Base-by-base conservation (phyloP, 139 green algal species). In the Tetradesmus obliquus region DNA sequence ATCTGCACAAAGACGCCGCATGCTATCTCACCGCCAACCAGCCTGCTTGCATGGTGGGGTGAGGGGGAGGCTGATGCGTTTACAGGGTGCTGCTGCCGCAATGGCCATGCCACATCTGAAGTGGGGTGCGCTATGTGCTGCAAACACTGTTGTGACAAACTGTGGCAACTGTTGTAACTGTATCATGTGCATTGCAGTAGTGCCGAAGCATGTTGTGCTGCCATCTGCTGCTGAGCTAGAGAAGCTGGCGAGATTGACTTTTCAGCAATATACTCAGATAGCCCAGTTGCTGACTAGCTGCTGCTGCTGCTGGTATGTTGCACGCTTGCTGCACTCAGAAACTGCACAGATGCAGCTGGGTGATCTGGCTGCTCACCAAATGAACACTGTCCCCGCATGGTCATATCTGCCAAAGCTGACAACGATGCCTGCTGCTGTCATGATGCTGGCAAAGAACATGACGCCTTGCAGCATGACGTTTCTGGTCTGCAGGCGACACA, bases 361-460 rank as follows among this genome's bases (percentile, higher is more conserved):
- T 71, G 60, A 51, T 8, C 32, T 22, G 74, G 7, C 32, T 58
- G 51, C 88, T 55, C 80, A 92, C 88, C 88, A 92, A 2, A 88
- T 88, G 5, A 45, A 72, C 17, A 82, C 80, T 4, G 15, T 19
- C 57, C 19, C 24, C 55, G 54, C 45, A 24, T 88, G 88, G 13
- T 81, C 60, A 19, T 76, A 69, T 20, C 22, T 20, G 32, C 57
- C 80, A 74, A 92, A 92, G 88, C 80, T 92, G 79, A 92, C 79
- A 1, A 83, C 13, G 20, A 57, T 86, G 60, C 88, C 88, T 54
- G 88, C 66, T n/a, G 19, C 79, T 45, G 72, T 62, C 62, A 92
- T n/a, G 20, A 92, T 3, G n/a, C 22, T 32, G 19, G 80, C 51
- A 9, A 92, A 92, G 60, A 81, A 57, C 88, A 92, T 17, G 3